These are phyloP conservation scores for Microcyclospora tardicrescens DNA, from an alignment of 2,329 filamentous ascomycete genomes.

Conservation along the genomic window DNA sequence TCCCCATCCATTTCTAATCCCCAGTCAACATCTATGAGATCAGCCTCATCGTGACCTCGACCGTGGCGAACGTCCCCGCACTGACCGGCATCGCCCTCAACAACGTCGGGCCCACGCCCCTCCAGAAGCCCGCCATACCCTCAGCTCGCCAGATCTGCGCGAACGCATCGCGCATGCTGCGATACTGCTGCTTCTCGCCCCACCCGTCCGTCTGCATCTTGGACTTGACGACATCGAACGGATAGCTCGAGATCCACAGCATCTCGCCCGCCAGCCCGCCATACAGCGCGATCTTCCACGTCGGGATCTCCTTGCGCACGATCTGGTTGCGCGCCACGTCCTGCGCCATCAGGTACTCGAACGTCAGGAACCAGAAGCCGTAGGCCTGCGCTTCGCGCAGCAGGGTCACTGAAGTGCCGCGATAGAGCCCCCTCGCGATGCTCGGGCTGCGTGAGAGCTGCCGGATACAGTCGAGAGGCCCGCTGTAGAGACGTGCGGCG, in stretches of 20 bases:
- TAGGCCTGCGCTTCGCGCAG: constrained; percentile 88
- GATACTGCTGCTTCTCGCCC: constrained; percentile 57
- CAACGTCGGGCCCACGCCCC: constrained; percentile 79
- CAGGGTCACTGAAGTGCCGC: constrained; percentile 75
- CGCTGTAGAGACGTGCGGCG: constrained; percentile 60
- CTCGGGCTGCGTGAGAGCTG: constrained; percentile 63
- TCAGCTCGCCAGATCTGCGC: constrained; percentile 65
- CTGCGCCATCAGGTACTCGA: constrained; percentile 91
- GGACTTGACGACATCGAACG: constrained; percentile 95
- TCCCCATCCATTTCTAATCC: too few relatives aligned
- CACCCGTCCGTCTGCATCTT: constrained; percentile 99
- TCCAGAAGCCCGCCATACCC: constrained; percentile 81
- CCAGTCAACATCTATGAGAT: too few relatives aligned
- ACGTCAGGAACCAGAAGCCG: constrained; percentile 86
- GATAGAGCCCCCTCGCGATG: constrained; percentile 63
- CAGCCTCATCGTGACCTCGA: constrained; percentile 17
- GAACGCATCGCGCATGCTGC: constrained; percentile 80
- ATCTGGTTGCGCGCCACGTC: constrained; percentile 69
- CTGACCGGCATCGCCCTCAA: constrained; percentile 94
- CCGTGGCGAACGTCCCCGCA: constrained; percentile 89
- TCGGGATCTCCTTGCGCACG: constrained; percentile 63
- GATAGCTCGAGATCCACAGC: constrained; percentile 86
- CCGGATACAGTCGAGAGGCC: constrained; percentile 79
- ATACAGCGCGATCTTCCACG: constrained; percentile 79
- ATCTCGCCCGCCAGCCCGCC: constrained; percentile 88